A percentile compares a stretch with the other conserved stretches of the same genome.
Evolutionary conservation across 805 yeast species (phyloP).

Genomic region (Nakazawaea wyomingensis): DNA sequence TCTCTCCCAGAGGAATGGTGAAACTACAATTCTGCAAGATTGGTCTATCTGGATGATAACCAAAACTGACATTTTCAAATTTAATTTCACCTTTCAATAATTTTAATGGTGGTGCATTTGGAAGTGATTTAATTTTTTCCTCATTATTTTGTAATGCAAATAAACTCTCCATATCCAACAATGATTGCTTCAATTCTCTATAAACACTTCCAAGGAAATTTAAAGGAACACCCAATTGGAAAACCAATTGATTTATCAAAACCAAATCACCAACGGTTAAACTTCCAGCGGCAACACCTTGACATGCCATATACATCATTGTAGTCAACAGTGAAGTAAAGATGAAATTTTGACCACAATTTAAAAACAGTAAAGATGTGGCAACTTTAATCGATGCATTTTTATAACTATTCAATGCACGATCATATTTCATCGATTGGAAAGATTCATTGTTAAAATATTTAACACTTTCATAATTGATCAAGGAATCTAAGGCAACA

Average conservation of each 20-base stretch:
- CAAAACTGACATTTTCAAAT: conserved; percentile 90
- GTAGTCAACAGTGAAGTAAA: conserved; percentile 87
- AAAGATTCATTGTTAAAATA: conserved; percentile 86
- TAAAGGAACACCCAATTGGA: conserved; percentile 91
- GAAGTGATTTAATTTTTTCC: conserved; percentile 57
- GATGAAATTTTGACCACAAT: conserved; percentile 74
- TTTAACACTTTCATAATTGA: conserved; percentile 91
- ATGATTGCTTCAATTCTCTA: conserved; percentile 87
- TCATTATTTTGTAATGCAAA: conserved; percentile 79
- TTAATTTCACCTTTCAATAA: conserved; percentile 64
- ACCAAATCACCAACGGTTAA: conserved; percentile 94
- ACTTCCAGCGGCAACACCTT: conserved; percentile 79
- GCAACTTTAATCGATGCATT: conserved; percentile 75
- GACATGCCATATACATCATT: conserved; percentile 98
- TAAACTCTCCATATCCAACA: conserved; percentile 92
- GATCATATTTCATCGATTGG: conserved; percentile 77
- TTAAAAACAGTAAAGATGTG: conserved; percentile 72
- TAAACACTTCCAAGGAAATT: conserved; percentile 95
- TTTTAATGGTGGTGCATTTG: conserved; percentile 55
- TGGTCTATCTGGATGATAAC: conserved; percentile 85
- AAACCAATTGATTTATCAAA: conserved; percentile 89
- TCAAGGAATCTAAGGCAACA: conserved; percentile 88
- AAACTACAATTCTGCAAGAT: conserved; percentile 78
- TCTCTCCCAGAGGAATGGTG: conserved; percentile 83
- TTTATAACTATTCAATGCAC: conserved; percentile 69